Percentiles rank a stretch among this genome's conserved stretches.
These are phyloP conservation scores for Mrakia gelida DNA, from an alignment of 768 basidiomycete species.

Conservation along the genomic window DNA sequence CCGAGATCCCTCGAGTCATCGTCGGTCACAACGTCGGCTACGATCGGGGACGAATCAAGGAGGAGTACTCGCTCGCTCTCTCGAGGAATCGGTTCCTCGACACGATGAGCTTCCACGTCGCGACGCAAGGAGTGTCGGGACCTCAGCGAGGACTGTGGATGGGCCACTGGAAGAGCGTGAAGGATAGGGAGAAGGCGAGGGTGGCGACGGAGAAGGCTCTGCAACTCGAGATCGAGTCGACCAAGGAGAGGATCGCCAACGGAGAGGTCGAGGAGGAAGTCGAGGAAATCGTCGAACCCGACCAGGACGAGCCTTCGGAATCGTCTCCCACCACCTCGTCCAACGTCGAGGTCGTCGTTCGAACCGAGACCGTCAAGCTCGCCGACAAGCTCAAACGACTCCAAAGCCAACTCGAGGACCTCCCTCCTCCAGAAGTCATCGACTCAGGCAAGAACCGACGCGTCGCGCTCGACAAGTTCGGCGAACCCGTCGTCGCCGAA, in stretches of 20 bases:
- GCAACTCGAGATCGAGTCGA: constrained; percentile 39
- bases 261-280: constrained; percentile 4
- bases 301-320: constrained; percentile 33
- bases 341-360: neutral
- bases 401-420: constrained; percentile 34
- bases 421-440: neutral
- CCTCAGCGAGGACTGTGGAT: constrained; percentile 92
- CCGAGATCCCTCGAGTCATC: constrained; percentile 54
- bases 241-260: constrained; percentile 24
- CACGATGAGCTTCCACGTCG: constrained; percentile 91
- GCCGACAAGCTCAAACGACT: constrained; percentile 31
- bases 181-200: neutral
- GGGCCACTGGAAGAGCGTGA: constrained; percentile 69
- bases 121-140: constrained; percentile 88
- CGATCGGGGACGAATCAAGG: constrained; percentile 73
- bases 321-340: constrained; percentile 38
- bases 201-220: constrained; percentile 60
- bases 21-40: constrained; percentile 96
- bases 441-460: neutral
- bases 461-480: constrained; percentile 16
- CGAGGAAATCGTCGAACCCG: neutral
- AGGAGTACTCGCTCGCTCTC: constrained; percentile 70
- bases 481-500: constrained; percentile 4
- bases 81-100: constrained; percentile 80
- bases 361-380: neutral